A percentile compares a stretch with the other conserved stretches of the same genome.
Evolutionary conservation across 306 rosid genomes (phyloP).

Genomic region (Pterocarpus santalinus): DNA sequence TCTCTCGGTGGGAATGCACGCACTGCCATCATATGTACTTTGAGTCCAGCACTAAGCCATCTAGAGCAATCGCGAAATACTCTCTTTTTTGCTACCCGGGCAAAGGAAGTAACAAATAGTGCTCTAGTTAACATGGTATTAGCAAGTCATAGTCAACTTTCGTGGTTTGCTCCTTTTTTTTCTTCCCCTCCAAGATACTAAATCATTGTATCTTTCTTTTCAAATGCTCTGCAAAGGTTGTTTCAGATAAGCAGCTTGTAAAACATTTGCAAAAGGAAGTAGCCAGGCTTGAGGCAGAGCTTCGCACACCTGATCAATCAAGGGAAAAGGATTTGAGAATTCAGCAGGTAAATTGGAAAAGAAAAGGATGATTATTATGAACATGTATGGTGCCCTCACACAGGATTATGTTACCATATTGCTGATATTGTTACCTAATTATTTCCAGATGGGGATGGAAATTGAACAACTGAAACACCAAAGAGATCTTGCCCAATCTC

Average conservation of each 20-base stretch:
- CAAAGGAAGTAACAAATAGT: slow-evolving; percentile 96
- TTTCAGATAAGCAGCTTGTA: slow-evolving; percentile 94
- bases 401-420: slow-evolving; percentile 11
- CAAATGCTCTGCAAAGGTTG: slow-evolving; percentile 62
- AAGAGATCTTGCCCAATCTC: slow-evolving; percentile 89
- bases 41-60: slow-evolving; percentile 95
- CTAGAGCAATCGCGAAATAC: slow-evolving; percentile 97
- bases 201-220: neutral
- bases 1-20: slow-evolving; percentile 99
- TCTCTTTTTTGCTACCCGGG: slow-evolving; percentile 92
- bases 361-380: neutral
- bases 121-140: slow-evolving; percentile 98
- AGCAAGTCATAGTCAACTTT: neutral
- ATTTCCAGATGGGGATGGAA: slow-evolving; percentile 93
- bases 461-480: slow-evolving; percentile 88
- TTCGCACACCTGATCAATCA: slow-evolving; percentile 92
- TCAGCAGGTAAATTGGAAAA: slow-evolving; percentile 75
- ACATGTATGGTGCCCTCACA: neutral
- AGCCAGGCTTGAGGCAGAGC: slow-evolving; percentile 92
- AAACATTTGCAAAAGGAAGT: slow-evolving; percentile 98
- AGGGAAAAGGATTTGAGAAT: slow-evolving; percentile 88
- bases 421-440: slow-evolving; percentile 36
- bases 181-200: neutral
- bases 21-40: slow-evolving; percentile 94
- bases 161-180: neutral